Percentiles rank a stretch among this genome's conserved stretches.
Conservation (phyloP, 179 eudicot genomes). For the Vitellaria paradoxa region DNA sequence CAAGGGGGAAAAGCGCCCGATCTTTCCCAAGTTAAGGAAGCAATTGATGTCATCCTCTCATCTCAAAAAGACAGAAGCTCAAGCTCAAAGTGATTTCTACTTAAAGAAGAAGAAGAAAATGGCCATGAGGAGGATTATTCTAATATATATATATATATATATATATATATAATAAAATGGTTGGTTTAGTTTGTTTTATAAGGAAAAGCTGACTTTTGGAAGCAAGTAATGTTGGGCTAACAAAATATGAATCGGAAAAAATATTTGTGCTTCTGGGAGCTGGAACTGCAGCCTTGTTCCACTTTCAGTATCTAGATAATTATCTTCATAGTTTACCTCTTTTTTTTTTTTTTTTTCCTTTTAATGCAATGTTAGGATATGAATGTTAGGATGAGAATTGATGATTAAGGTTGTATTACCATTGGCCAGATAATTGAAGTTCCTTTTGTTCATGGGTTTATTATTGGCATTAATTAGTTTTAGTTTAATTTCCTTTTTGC, state of each 20-base stretch:
- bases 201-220: constrained; percentile 7
- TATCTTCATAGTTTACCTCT: too few species aligned
- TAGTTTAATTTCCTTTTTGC: too few species aligned
- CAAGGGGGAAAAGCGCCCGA: constrained; percentile 89
- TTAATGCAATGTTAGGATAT: too few species aligned
- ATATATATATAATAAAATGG: too few species aligned
- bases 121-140: neutral
- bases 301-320: neutral
- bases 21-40: constrained; percentile 84
- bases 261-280: neutral
- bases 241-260: neutral
- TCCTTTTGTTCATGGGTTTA: too few species aligned
- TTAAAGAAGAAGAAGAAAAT: neutral
- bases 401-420: too few species aligned
- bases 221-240: neutral
- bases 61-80: constrained; percentile 55
- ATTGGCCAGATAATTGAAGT: too few species aligned
- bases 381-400: too few species aligned
- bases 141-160: too few species aligned
- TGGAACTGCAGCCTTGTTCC: neutral
- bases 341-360: too few species aligned
- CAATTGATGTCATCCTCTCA: constrained; percentile 83
- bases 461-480: too few species aligned
- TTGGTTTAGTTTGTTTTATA: too few species aligned
- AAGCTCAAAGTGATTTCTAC: constrained; percentile 31